These are phyloP conservation scores for Penicillium janthinellum DNA, from an alignment of 2,329 filamentous ascomycete genomes.

Conservation along the genomic window DNA sequence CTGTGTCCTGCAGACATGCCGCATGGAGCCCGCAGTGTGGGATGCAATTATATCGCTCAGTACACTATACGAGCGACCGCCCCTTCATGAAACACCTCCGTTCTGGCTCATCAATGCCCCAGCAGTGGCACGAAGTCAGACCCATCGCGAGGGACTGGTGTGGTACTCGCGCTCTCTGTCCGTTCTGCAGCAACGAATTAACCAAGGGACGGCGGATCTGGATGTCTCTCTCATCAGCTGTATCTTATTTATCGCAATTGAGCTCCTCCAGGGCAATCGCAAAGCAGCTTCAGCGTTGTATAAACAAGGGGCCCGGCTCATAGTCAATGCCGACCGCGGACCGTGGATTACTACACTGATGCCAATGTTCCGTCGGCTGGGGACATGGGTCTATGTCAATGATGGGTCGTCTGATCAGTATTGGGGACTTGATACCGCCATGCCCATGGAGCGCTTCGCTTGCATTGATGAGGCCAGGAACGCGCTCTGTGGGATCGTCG, in stretches of 20 bases:
- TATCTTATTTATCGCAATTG: slow-evolving; percentile 24
- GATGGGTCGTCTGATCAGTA: background rate
- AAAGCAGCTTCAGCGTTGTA: slow-evolving; percentile 14
- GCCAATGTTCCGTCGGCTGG: slow-evolving; percentile 19
- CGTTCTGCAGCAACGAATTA: slow-evolving; percentile 19
- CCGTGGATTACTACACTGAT: slow-evolving; percentile 6
- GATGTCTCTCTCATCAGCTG: slow-evolving; percentile 21
- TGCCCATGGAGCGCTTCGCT: background rate
- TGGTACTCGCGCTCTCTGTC: slow-evolving; percentile 26
- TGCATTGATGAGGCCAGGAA: slow-evolving; percentile 18
- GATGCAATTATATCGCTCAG: slow-evolving; percentile 34
- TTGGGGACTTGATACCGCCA: background rate
- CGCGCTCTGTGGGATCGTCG: slow-evolving; percentile 16
- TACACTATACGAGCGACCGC: slow-evolving; percentile 28
- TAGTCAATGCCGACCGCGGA: slow-evolving; percentile 4
- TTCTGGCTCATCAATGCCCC: slow-evolving; percentile 15
- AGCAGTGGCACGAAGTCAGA: slow-evolving; percentile 12
- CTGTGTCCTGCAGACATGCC: slow-evolving; percentile 31
- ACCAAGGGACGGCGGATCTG: slow-evolving; percentile 16
- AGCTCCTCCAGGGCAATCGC: slow-evolving; percentile 21
- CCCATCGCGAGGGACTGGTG: slow-evolving; percentile 19
- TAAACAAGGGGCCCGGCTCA: slow-evolving; percentile 14
- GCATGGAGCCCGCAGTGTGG: slow-evolving; percentile 29
- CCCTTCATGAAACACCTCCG: slow-evolving; percentile 15
- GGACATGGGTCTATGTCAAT: slow-evolving; percentile 14